These are phyloP conservation scores for Ophioceras dolichostomum DNA, from an alignment of 2,329 filamentous ascomycete genomes.

Conservation along the genomic window DNA sequence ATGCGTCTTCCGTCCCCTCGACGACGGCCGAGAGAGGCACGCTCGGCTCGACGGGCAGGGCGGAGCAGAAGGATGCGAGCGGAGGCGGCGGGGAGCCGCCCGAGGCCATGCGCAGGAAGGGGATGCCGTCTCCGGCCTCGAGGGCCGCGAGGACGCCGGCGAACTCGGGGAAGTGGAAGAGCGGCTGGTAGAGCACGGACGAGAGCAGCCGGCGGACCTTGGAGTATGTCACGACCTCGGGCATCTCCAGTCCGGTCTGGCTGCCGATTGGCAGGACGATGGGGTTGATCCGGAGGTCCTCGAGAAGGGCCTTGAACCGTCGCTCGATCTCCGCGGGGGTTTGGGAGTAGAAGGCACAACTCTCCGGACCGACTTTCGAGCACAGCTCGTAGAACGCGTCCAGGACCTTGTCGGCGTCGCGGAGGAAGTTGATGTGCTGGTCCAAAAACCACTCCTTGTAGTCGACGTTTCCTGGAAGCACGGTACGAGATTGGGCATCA, in stretches of 20 bases:
- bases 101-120: slow-evolving; percentile 20
- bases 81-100: slow-evolving; percentile 4
- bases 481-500: background rate
- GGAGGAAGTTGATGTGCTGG: slow-evolving; percentile 31
- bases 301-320: slow-evolving; percentile 26
- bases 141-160: slow-evolving; percentile 29
- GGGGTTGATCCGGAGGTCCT: slow-evolving; percentile 25
- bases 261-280: slow-evolving; percentile 23
- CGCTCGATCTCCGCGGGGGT: slow-evolving; percentile 24
- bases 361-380: slow-evolving; percentile 33
- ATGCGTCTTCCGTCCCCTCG: slow-evolving; percentile 26
- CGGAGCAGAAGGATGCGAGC: slow-evolving; percentile 15
- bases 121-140: slow-evolving; percentile 28
- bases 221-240: slow-evolving; percentile 37
- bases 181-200: slow-evolving; percentile 30
- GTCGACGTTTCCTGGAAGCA: slow-evolving; percentile 28
- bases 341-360: slow-evolving; percentile 29
- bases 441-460: slow-evolving; percentile 41
- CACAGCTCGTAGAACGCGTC: slow-evolving; percentile 41
- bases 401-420: slow-evolving; percentile 42
- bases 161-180: slow-evolving; percentile 25
- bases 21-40: slow-evolving; percentile 15
- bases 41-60: slow-evolving; percentile 15
- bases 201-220: slow-evolving; percentile 30
- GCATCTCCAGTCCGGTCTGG: slow-evolving; percentile 23